phyloP scores from a whole-genome alignment of 495 filamentous ascomycete genomes.

The Letharia columbiana region DNA sequence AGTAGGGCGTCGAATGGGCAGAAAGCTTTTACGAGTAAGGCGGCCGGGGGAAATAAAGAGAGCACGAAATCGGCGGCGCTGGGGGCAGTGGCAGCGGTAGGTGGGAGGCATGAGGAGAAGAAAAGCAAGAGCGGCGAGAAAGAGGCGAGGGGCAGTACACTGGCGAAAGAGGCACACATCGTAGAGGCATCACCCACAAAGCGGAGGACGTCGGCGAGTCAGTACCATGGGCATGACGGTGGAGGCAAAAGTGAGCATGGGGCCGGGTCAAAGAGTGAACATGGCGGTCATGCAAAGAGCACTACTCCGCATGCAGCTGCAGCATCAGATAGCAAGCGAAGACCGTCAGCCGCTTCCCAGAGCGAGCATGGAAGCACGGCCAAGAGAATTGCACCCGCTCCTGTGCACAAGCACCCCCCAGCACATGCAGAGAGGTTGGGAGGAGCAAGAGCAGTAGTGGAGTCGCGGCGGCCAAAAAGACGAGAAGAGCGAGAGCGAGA shows the following conservation, averaged over 20 bases:
- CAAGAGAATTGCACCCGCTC: background rate
- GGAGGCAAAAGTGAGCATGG: slow-evolving; percentile 3
- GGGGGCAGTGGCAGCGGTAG: background rate
- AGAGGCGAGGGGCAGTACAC: background rate
- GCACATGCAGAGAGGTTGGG: no score
- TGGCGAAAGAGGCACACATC: slow-evolving; percentile 2
- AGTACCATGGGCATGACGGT: background rate
- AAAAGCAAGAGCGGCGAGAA: background rate
- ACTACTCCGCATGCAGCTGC: background rate
- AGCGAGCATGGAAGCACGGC: background rate
- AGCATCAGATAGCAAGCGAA: background rate
- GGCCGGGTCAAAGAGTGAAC: background rate
- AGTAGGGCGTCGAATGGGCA: slow-evolving; percentile 5
- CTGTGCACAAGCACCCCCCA: background rate
- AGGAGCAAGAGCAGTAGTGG: background rate
- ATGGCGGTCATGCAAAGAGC: slow-evolving; percentile 2
- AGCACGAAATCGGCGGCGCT: slow-evolving; percentile 1
- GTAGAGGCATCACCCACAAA: slow-evolving; percentile 1
- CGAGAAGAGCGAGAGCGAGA: background rate
- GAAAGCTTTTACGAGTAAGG: background rate
- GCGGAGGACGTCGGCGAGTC: slow-evolving; percentile 2
- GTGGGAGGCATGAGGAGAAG: background rate
- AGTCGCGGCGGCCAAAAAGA: background rate
- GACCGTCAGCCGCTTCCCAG: background rate
- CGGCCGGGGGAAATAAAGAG: background rate